These are phyloP conservation scores for Lepiota brunneoincarnata DNA, from an alignment of 768 basidiomycete genomes.

Conservation along the genomic window DNA sequence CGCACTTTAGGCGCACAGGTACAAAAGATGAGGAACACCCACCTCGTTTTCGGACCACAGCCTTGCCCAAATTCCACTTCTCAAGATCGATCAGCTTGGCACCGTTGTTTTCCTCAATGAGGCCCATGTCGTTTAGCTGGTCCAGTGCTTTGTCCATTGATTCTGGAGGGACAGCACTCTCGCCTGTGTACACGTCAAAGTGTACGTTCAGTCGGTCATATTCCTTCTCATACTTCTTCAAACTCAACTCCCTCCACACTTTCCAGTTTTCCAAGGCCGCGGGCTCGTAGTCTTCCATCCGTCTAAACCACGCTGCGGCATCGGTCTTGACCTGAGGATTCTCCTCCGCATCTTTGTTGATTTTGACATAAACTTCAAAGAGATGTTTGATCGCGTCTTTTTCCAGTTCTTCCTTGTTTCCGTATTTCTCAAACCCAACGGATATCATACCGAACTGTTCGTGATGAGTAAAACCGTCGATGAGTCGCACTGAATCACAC, in stretches of 20 bases:
- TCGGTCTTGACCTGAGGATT: constrained; percentile 71
- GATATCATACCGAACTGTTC: constrained; percentile 78
- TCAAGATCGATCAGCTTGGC: constrained; percentile 86
- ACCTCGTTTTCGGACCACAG: constrained; percentile 84
- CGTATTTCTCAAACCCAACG: constrained; percentile 89
- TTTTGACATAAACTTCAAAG: constrained; percentile 70
- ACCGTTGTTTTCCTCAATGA: constrained; percentile 76
- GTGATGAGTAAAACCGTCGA: not conserved
- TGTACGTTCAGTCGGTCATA: constrained; percentile 87
- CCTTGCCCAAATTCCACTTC: constrained; percentile 88
- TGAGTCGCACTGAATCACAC: constrained; percentile 14
- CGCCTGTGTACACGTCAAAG: constrained; percentile 92
- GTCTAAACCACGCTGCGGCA: constrained; percentile 87
- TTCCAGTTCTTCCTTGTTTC: constrained; percentile 78
- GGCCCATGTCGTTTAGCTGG: constrained; percentile 63
- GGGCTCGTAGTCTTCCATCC: constrained; percentile 93
- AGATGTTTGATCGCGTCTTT: constrained; percentile 93
- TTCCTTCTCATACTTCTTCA: constrained; percentile 85
- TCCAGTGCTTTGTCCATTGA: constrained; percentile 73
- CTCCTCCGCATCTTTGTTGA: constrained; percentile 72
- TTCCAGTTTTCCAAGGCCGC: constrained; percentile 84
- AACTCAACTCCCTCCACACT: constrained; percentile 87
- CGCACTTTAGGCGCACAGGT: too few relatives aligned
- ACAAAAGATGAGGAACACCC: too few relatives aligned
- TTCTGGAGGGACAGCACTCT: constrained; percentile 74